A percentile compares a stretch with the other conserved stretches of the same genome.
These are phyloP conservation scores for Cercospora sp. DNA, from an alignment of 2,329 filamentous ascomycete genomes.

Conservation along the genomic window DNA sequence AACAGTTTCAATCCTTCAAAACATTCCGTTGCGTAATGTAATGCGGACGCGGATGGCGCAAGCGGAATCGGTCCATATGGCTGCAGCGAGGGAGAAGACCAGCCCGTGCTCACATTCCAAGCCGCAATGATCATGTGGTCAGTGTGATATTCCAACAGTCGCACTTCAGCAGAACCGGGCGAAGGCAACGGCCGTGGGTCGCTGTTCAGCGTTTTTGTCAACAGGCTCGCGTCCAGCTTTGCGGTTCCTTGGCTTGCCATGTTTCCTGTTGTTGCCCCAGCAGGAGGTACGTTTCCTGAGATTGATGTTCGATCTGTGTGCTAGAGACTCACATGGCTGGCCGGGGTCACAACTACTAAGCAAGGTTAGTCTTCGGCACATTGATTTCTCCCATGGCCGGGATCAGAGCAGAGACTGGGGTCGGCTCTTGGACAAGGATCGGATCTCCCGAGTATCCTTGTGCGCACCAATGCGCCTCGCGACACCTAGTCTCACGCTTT, in stretches of 20 bases:
- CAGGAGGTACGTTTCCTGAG: not conserved
- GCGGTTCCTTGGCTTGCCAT: not conserved
- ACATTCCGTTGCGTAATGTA: constrained; percentile 87
- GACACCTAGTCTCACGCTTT: not conserved
- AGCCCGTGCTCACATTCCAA: constrained; percentile 67
- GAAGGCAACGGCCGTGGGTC: constrained; percentile 20
- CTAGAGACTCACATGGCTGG: not conserved
- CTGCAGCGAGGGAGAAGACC: constrained; percentile 69
- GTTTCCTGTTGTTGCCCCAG: not conserved
- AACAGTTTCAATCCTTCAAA: constrained; percentile 81
- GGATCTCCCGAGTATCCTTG: not conserved
- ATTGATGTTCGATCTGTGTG: not conserved
- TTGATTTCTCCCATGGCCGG: not conserved
- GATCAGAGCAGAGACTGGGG: not conserved
- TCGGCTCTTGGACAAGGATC: not conserved
- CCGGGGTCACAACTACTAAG: not conserved
- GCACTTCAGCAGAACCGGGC: constrained; percentile 42
- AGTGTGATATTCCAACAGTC: constrained; percentile 55
- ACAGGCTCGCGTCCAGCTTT: constrained; percentile 22
- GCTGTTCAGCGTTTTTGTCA: constrained; percentile 41
- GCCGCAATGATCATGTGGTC: constrained; percentile 82
- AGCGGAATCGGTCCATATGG: constrained; percentile 75
- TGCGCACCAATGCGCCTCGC: not conserved
- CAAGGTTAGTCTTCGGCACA: not conserved
- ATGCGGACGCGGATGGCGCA: constrained; percentile 74